Evolutionary conservation across 768 basidiomycete species (phyloP), one percentile per base, ranked within the genome.

Genomic region (Fistulinella prunicolor): DNA sequence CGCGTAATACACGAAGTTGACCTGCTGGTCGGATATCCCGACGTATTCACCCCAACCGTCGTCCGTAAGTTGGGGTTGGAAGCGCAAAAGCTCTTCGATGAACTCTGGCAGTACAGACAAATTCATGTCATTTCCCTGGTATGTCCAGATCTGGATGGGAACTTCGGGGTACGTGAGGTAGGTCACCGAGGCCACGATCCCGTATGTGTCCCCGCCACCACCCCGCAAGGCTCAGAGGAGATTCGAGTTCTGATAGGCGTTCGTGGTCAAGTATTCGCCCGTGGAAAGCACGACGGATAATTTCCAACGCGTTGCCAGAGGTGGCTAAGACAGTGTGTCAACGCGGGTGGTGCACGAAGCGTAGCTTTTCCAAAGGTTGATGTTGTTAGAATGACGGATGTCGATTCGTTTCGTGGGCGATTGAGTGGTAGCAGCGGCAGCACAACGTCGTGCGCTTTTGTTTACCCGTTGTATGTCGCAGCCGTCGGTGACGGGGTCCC

Each of bases 251-350:
- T 68, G 63, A 54, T 70, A 60, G 0, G 55, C 51, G 53, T 80
- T 81, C 19, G 65, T 72, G 4, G 55, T 69, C 43, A 75, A 55
- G 30, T 67, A 57, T 12, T 68, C 49, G 5, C 77, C 77, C 8
- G 66, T 64, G 6, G 79, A 65, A 8, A 68, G 72, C 2, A 81
- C 73, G 2, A 77, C 52, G 0, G 61, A 68, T 46, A n/a, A 79
- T 73, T 49, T 81, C 64, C 7, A 78, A 46, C 12, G 69, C 70
- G 28, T 77, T 76, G 60, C 78, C 78, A 88, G 66, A 93, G 75
- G 63, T 92, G 90, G 51, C 87, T 91, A 45, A 89, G 74, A 44
- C 85, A 75, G 66, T 94, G 91, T 6, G 85, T 87, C 26, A 84
- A 83, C 4, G 83, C 85, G 8, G 86, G 81, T 3, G 90, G 89